Conservation (phyloP, 23 red algal species). For the Gracilaria domingensis region DNA sequence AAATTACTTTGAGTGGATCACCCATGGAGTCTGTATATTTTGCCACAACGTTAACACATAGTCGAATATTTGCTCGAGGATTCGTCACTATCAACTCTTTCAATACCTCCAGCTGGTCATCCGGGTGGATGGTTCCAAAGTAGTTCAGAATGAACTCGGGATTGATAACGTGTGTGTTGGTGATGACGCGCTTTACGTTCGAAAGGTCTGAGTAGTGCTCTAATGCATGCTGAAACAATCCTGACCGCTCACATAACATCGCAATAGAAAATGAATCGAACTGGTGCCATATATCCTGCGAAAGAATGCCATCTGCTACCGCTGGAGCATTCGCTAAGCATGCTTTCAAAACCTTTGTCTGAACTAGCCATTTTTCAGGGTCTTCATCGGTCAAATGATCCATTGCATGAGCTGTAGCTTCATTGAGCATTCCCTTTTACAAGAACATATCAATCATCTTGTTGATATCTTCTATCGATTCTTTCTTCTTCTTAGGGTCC, state of each 20-base stretch:
- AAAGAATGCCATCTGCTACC: conserved; percentile 97
- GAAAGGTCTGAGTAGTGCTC: conserved; percentile 86
- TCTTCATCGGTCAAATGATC: conserved; percentile 87
- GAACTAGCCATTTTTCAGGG: conserved; percentile 71
- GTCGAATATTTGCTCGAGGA: conserved; percentile 87
- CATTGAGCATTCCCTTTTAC: conserved; percentile 87
- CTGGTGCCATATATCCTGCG: conserved; percentile 95
- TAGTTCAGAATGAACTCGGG: conserved; percentile 91
- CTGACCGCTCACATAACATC: conserved; percentile 90
- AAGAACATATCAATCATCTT: conserved; percentile 95
- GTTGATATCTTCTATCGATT: conserved; percentile 75
- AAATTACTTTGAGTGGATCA: conserved; percentile 70
- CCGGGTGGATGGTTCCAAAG: conserved; percentile 90
- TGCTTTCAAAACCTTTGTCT: conserved; percentile 94
- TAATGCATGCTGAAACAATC: conserved; percentile 95
- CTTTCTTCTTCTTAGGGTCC: conserved; percentile 55
- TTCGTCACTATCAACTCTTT: conserved; percentile 89
- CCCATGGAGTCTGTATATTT: conserved; percentile 95
- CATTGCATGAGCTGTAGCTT: conserved; percentile 89
- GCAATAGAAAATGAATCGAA: conserved; percentile 89
- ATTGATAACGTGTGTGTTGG: conserved; percentile 92
- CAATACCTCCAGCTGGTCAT: conserved; percentile 84
- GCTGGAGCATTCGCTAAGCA: conserved; percentile 84
- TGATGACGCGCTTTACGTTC: conserved; percentile 95
- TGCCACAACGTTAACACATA: conserved; percentile 86